A percentile compares a stretch with the other conserved stretches of the same genome.
Evolutionary conservation across 2,329 filamentous ascomycete genomes (phyloP).

Genomic region (Cytospora piceae): DNA sequence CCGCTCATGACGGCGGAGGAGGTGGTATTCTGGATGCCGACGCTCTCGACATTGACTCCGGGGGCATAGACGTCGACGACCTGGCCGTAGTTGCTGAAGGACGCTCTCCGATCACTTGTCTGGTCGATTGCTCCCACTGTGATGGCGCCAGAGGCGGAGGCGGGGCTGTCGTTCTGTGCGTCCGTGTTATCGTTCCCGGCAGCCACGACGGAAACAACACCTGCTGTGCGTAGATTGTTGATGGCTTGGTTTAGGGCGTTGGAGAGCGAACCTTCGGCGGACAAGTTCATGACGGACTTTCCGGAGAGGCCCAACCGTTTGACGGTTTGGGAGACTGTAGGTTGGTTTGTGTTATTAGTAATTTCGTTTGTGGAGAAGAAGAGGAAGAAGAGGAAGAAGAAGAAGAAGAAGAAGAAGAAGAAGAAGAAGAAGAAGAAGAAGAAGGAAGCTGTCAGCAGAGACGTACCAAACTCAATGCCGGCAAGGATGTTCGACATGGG

Average conservation of each 20-base stretch:
- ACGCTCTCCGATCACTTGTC: slow-evolving; percentile 50
- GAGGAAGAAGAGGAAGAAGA: not conserved
- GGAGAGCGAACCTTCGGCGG: slow-evolving; percentile 55
- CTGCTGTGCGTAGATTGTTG: slow-evolving; percentile 50
- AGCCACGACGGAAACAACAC: slow-evolving; percentile 62
- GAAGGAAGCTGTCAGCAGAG: not conserved
- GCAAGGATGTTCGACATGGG: slow-evolving; percentile 56
- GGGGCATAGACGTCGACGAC: slow-evolving; percentile 60
- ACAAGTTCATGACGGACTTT: slow-evolving; percentile 67
- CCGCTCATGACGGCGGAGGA: slow-evolving; percentile 53
- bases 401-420: not conserved
- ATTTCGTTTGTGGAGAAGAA: no score
- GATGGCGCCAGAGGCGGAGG: slow-evolving; percentile 59
- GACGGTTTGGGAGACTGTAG: slow-evolving; percentile 50
- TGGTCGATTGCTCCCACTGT: slow-evolving; percentile 64
- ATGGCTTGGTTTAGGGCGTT: slow-evolving; percentile 60
- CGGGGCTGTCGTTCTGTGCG: slow-evolving; percentile 55
- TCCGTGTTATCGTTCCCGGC: slow-evolving; percentile 62
- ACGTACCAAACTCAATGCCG: slow-evolving; percentile 59
- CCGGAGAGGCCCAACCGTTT: slow-evolving; percentile 46
- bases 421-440: not conserved
- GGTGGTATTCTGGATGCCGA: slow-evolving; percentile 54
- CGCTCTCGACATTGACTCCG: slow-evolving; percentile 57
- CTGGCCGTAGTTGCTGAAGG: slow-evolving; percentile 62
- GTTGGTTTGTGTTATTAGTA: not conserved